These are phyloP conservation scores for Mycena galopus DNA, from an alignment of 768 basidiomycete species.

Conservation along the genomic window DNA sequence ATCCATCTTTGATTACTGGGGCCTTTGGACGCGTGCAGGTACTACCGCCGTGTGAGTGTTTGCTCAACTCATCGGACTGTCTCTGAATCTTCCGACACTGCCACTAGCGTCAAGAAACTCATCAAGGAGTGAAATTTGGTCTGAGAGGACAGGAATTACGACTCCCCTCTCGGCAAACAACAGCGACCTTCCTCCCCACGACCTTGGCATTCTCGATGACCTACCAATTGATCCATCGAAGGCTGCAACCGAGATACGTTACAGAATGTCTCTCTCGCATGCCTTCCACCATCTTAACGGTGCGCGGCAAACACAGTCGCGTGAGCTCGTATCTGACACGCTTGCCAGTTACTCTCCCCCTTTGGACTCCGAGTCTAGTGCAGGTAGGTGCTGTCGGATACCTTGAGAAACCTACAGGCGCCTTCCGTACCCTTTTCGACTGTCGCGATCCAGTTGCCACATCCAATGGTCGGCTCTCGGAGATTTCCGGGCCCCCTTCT, in stretches of 20 bases:
- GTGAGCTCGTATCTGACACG: background rate
- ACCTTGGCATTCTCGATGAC: conserved; percentile 4
- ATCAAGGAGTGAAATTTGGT: background rate
- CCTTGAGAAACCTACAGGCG: conserved; percentile 59
- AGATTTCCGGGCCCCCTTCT: background rate
- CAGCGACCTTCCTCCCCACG: background rate
- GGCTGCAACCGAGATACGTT: conserved; percentile 57
- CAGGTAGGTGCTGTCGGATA: conserved; percentile 67
- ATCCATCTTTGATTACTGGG: background rate
- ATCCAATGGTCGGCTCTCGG: conserved; percentile 38
- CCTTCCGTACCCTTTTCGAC: conserved; percentile 66
- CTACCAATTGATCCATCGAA: conserved; percentile 11
- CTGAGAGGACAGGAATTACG: conserved; percentile 1
- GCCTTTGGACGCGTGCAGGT: background rate
- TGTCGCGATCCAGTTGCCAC: conserved; percentile 51
- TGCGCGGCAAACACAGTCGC: background rate
- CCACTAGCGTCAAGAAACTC: background rate
- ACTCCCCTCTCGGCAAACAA: background rate
- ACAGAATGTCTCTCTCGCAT: conserved; percentile 63
- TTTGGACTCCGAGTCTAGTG: conserved; percentile 64
- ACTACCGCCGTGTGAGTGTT: conserved; percentile 7
- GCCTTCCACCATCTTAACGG: conserved; percentile 44
- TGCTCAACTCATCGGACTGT: background rate
- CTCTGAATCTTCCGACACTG: background rate
- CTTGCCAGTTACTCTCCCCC: conserved; percentile 53